Conservation (phyloP, 148 eudicot genomes). For the Euryodendron excelsum region DNA sequence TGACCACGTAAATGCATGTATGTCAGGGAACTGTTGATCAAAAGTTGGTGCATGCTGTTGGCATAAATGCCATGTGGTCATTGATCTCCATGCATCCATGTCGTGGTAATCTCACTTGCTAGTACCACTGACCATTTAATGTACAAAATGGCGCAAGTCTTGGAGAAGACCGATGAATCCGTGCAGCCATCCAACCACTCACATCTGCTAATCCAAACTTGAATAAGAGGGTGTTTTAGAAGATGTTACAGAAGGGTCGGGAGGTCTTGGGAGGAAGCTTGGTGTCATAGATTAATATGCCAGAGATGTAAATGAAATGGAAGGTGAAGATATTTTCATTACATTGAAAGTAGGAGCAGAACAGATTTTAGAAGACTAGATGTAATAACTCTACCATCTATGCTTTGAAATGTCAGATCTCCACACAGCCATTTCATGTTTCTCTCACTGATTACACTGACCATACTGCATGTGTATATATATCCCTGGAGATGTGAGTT, state of each 20-base stretch:
- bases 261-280: constrained; percentile 8
- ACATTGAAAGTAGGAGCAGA: too few relatives aligned
- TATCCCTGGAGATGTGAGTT: too few relatives aligned
- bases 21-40: constrained; percentile 11
- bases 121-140: constrained; percentile 8
- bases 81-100: background rate
- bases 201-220: background rate
- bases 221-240: background rate
- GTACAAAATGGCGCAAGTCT: background rate
- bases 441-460: too few relatives aligned
- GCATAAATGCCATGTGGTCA: background rate
- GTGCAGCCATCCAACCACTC: background rate
- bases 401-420: background rate
- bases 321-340: too few relatives aligned
- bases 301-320: background rate
- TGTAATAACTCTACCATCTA: background rate
- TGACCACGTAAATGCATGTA: background rate
- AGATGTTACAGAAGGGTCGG: background rate
- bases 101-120: background rate
- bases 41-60: background rate
- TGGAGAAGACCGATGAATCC: background rate
- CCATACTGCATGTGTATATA: too few relatives aligned
- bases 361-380: background rate
- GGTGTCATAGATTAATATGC: background rate
- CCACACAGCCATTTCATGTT: too few relatives aligned